Evolutionary conservation across 2,329 filamentous ascomycete species (phyloP), one percentile per base, ranked within the genome.

Genomic region (Paraconiothyrium sp.): DNA sequence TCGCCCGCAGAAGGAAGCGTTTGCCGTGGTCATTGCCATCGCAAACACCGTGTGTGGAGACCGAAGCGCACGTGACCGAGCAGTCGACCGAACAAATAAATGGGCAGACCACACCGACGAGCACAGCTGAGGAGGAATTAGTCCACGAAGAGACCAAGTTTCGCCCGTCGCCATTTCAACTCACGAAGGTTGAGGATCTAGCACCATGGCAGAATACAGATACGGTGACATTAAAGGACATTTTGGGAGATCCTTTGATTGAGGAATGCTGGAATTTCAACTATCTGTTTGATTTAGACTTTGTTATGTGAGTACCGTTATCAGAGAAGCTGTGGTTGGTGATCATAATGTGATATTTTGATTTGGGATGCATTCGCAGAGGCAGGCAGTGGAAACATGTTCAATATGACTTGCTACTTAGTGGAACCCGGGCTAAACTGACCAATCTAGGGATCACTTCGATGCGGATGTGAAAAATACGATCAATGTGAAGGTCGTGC

Each of bases 201-300:
- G 82, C 88, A 1, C 76, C 81, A 2, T 72, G 75, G 0, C 80
- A 84, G 63, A 95, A 96, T 78, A 79, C 82, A 27, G 91, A 90
- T 74, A 83, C 91, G 0, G 78, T 94, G 37, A 84, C 83, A 1
- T 80, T 95, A 10, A 79, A 80, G 4, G 90, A 92, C 60, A 83
- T 96, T 6, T 83, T 96, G 1, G 88, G 90, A 0, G 88, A 93
- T 73, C 90, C 91, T 0, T 82, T 93, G 64, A 92, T 95, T 58
- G 84, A 85, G 43, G 87, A 91, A 71, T 88, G 86, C 65, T 92
- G 89, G 89, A 84, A 89, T 58, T 92, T 92, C 76, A 91, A 92
- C 70, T 91, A 82, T 58, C 72, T 91, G 1, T 86, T 90, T 64
- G 85, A 91, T 66, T 76, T 90, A 27, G 84, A 88, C 59, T 90